Base-by-base conservation (phyloP, 345 rosid genomes). In the Tarenaya hassleriana region DNA sequence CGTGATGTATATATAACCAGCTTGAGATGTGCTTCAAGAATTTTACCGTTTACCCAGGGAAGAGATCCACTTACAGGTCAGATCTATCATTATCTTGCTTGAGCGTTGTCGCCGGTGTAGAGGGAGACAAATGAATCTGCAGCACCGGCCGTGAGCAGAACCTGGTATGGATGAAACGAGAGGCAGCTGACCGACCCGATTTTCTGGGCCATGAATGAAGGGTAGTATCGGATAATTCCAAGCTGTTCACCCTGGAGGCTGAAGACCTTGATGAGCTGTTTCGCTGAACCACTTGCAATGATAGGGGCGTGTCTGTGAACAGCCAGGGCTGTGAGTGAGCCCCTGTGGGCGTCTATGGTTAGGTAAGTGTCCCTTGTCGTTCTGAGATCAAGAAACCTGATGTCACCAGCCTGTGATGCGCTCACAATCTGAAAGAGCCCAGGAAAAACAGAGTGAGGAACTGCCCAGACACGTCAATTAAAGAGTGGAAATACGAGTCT, bases 171-270 rank as follows among this genome's bases (percentile, higher is more conserved):
- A 65, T 91, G 98, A 80, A 87, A 87, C 9, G 81, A 19, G 12
- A 91, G 96, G 71, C 92, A 82, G 72, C 82, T 76, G 15, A 87
- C 98, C 0, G 98, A 76, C 41, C 87, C 96, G n/a, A 86, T 86
- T 77, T 82, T 86, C 79, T 78, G 98, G 55, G 87, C 96, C 98
- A 87, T 87, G 63, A 91, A 69, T 57, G 84, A 78, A 3, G 85
- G 77, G 44, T 79, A 70, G 69, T 83, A 84, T 33, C 79, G 70
- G 29, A 91, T 91, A n/a, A 71, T 64, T 62, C 95, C 95, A 10
- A 87, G 75, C 45, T 70, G 82, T 37, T 77, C 80, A 8, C 96
- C 96, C 39, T 74, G 76, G 11, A 91, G 77, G 58, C 75, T 84
- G 68, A 87, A 91, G 37, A 87, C 88, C 75, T 84, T 84, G 47